Evolutionary conservation across 179 eudicot species (phyloP), one percentile per base, ranked within the genome.

Genomic region (Vitellaria paradoxa): DNA sequence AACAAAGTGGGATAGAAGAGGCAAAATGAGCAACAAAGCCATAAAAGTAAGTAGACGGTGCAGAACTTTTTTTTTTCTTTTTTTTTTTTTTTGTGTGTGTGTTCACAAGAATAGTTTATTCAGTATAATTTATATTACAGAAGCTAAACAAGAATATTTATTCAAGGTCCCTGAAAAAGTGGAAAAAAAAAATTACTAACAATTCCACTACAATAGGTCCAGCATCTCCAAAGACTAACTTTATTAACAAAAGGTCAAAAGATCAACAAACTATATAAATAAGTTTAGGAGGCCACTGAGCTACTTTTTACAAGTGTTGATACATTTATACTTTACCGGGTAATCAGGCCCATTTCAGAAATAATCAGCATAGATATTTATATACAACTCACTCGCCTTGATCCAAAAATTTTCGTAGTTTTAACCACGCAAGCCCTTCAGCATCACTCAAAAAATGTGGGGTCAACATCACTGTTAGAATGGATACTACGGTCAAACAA

Each of bases 341-440:
- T 73, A 77, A 81, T 55, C 24, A 46, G 74, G 72, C 79, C 77
- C 78, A 74, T 74, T 64, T 56, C 76, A 53, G 73, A 75, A 85
- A 83, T 70, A 83, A 84, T 84, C 84, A 84, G 82, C 85, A 68
- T 79, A 80, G 66, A 78, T 40, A 79, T 76, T 72, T 81, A 82
- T 81, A 69, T 75, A 84, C 85, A 84, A 66, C 53, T 80, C 81
- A 81, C 61, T 66, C 65, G 71, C 75, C 81, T 65, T 75, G 71
- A 67, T 79, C 80, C 84, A 84, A 84, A 86, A 86, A 52, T 79
- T 77, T 78, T 42, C 9, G 72, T 62, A 76, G 56, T 77, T 76
- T 70, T 70, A 68, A 74, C 75, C 68, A 75, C 60, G 26, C 30
- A 57, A 17, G 63, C 47, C 55, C 60, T 76, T 63, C 73, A 78